Evolutionary conservation across 2,329 filamentous ascomycete species (phyloP), one percentile per base, ranked within the genome.

Genomic region (Scedosporium minutisporum): DNA sequence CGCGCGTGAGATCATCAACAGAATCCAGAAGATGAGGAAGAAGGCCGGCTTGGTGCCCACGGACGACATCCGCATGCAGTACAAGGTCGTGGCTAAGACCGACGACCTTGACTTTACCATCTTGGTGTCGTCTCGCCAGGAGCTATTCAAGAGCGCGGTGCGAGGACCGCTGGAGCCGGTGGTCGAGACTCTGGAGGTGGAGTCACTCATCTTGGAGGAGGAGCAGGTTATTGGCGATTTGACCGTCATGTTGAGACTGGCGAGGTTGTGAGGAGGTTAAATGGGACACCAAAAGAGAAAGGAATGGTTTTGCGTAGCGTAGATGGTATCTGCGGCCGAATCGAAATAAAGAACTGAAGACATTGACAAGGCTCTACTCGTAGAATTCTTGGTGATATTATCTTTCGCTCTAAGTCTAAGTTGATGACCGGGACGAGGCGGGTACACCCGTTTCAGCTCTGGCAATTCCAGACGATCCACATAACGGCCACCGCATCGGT

Each of bases 41-140:
- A 95, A 95, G 79, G 93, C 93, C 6, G 91, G 91, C 0, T 80
- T 99, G 61, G 86, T 93, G 66, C 87, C 92, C 1, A 97, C 93
- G 0, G 95, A 99, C 71, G 95, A 97, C 71, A 87, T 99, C 65
- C 90, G 89, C 77, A 96, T 99, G 90, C 90, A 96, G 74, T 97
- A 96, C 77, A 82, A 82, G 63, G 86, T 97, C 4, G 77, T 96
- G 58, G 82, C 85, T 6, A 92, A 96, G 71, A 89, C 90, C 0
- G 89, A 95, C 2, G 82, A 85, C 55, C 82, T 93, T 64, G 91
- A 90, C 4, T 74, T 96, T 25, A 84, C 82, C 63, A 80, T 82
- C 62, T 87, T 87, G 2, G 91, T 96, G 70, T 79, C 84, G 66
- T 82, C 82, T 44, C 90, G 96, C 70, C 76, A 82, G 23, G 74